Evolutionary conservation across 495 filamentous ascomycete genomes (phyloP), one percentile per base, ranked within the genome.

Genomic region (Lichina pygmaea): DNA sequence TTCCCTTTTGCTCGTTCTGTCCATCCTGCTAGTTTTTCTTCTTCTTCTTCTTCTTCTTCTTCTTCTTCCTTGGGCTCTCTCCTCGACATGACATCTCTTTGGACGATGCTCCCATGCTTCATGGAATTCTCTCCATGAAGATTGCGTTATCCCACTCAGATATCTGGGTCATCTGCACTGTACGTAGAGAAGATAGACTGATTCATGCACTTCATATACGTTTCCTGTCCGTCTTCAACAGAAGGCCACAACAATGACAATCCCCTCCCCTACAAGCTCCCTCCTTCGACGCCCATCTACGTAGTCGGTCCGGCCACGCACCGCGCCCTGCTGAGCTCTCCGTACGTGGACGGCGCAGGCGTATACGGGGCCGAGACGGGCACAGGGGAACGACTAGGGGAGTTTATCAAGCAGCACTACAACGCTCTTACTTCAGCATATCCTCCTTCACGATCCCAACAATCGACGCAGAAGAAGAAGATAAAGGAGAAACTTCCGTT

Each of bases 291-390:
- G 54, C 70, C 74, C 30, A 61, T 93, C 15, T 97, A 94, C 58
- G 82, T 78, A 34, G 89, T 97, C 48, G 89, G 89, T 0, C 86
- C 89, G 7, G 89, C 89, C 5, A 97, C 89, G 6, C 78, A 75
- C 8, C 68, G 75, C 31, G 74, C 81, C 6, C 60, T 93, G 36
- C 62, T 3, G 62, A 86, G 6, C 59, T 63, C 36, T 60, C 44
- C 9, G 60, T 55, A 10, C 54, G 60, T 10, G 61, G 76, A 9
- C 67, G 66, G 12, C 46, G 68, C 73, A 52, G 49, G n/a, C 13
- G 37, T 66, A 12, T 34, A 60, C 6, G 91, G 89, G 42, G 70
- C 75, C 34, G 72, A 86, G 34, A 72, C 78, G 1, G 91, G 86
- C 6, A 91, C 72, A 42, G 89, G 86, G 9, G 79, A 85, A 51